A percentile compares a stretch with the other conserved stretches of the same genome.
These are phyloP conservation scores for Lepidopterella palustris DNA, from an alignment of 495 filamentous ascomycete species.

Conservation along the genomic window DNA sequence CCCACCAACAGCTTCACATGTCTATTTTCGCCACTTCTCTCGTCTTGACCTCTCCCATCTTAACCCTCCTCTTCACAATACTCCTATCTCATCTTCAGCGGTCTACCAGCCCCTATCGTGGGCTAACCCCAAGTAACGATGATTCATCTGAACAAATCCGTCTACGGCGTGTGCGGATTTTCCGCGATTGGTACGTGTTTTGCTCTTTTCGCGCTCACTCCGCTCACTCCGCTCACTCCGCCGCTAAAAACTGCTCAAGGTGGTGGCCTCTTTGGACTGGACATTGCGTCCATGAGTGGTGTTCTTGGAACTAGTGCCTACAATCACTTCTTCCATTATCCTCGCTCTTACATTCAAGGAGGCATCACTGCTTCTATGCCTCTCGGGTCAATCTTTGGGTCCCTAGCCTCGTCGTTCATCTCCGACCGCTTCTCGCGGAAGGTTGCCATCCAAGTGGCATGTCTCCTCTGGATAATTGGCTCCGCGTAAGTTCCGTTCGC, in stretches of 20 bases:
- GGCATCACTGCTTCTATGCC: slow-evolving; percentile 62
- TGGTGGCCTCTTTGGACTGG: slow-evolving; percentile 63
- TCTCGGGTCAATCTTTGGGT: slow-evolving; percentile 61
- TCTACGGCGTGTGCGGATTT: slow-evolving; percentile 55
- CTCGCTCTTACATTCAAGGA: slow-evolving; percentile 44
- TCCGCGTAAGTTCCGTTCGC: slow-evolving; percentile 43
- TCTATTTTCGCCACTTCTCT: no score
- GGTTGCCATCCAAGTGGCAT: slow-evolving; percentile 59
- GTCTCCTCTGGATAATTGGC: slow-evolving; percentile 64
- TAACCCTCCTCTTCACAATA: no score
- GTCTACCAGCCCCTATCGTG: no score
- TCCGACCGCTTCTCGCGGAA: slow-evolving; percentile 62
- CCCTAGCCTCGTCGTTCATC: slow-evolving; percentile 55
- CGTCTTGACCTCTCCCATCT: no score
- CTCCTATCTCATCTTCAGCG: no score
- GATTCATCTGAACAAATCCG: no score
- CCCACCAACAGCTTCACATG: no score
- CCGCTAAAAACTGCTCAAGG: slow-evolving; percentile 36
- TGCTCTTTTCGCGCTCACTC: neutral
- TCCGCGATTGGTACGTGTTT: slow-evolving; percentile 49
- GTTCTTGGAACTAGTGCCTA: slow-evolving; percentile 55
- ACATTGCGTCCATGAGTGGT: slow-evolving; percentile 62
- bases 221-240: neutral
- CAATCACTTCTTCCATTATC: slow-evolving; percentile 52
- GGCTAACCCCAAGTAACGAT: no score